Percentiles rank a stretch among this genome's conserved stretches.
Evolutionary conservation across 306 rosid species (phyloP).

Genomic region (Vicia villosa): DNA sequence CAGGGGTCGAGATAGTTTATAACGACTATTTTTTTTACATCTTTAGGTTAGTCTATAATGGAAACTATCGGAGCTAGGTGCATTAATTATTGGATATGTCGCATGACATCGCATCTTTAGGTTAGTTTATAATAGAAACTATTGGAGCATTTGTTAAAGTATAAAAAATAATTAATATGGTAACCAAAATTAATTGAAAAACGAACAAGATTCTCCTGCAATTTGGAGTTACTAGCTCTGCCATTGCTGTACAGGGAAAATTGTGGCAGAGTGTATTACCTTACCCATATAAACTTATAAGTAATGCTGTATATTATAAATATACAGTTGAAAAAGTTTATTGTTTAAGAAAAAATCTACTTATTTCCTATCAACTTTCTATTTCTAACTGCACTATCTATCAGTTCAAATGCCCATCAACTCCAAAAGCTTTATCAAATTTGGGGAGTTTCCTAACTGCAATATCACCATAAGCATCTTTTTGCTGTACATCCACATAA

Average conservation of each 20-base stretch:
- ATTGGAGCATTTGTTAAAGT: too few relatives aligned
- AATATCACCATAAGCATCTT: conserved; percentile 61
- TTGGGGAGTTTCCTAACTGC: conserved; percentile 47
- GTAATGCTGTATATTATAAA: conserved; percentile 11
- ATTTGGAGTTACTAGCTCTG: conserved; percentile 16
- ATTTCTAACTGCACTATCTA: conserved; percentile 6
- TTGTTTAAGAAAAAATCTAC: neutral
- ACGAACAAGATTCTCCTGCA: neutral
- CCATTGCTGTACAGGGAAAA: conserved; percentile 35
- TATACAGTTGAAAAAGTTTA: neutral
- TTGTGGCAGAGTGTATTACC: conserved; percentile 21
- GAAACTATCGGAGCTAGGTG: too few relatives aligned
- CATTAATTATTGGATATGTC: too few relatives aligned
- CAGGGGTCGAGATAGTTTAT: too few relatives aligned
- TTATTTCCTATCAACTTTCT: conserved; percentile 26
- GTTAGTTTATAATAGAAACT: too few relatives aligned
- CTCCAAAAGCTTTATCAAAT: conserved; percentile 52
- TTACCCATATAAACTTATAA: neutral
- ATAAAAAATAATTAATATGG: too few relatives aligned
- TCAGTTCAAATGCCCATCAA: neutral
- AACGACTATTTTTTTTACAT: too few relatives aligned
- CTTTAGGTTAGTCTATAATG: too few relatives aligned
- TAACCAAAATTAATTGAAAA: neutral
- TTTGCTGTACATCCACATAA: conserved; percentile 68
- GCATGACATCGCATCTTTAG: too few relatives aligned